Conservation (phyloP, 1,139 yeast genomes). For the Candida sanyaensis region DNA sequence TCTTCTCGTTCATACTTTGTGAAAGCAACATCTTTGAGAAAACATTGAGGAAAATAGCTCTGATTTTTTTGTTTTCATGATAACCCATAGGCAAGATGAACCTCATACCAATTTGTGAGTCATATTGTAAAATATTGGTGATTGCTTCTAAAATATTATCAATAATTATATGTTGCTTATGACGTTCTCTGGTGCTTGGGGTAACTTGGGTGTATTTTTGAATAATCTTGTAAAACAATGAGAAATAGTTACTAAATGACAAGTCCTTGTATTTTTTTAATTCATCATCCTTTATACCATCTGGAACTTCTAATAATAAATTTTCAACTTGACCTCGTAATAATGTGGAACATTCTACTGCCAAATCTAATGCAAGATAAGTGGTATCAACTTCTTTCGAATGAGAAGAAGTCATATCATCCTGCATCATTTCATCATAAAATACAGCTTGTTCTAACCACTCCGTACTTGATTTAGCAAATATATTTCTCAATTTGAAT, state of each 20-base stretch:
- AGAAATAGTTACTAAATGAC: conserved; percentile 71
- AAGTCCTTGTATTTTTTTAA: conserved; percentile 59
- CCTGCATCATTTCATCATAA: conserved; percentile 21
- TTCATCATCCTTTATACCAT: conserved; percentile 59
- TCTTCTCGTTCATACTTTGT: conserved; percentile 27
- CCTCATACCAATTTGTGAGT: conserved; percentile 76
- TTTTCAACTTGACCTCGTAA: conserved; percentile 56
- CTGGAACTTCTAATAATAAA: conserved; percentile 62
- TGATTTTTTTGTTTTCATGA: conserved; percentile 62
- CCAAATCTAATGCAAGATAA: conserved; percentile 62
- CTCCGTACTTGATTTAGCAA: conserved; percentile 59
- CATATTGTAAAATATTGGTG: conserved; percentile 68
- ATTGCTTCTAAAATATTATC: conserved; percentile 70
- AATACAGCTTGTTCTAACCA: conserved; percentile 68
- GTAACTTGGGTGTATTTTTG: conserved; percentile 53
- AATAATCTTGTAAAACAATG: conserved; percentile 67
- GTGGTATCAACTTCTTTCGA: conserved; percentile 43
- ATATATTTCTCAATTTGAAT: conserved; percentile 56
- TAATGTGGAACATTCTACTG: conserved; percentile 64
- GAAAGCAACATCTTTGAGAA: conserved; percentile 64
- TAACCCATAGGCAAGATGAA: conserved; percentile 80
- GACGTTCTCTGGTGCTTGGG: conserved; percentile 34
- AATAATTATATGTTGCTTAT: conserved; percentile 57
- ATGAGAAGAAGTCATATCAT: background rate
- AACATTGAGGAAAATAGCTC: conserved; percentile 75